phyloP scores from a whole-genome alignment of 2,329 filamentous ascomycete species.

The Ceratocystis papillata region DNA sequence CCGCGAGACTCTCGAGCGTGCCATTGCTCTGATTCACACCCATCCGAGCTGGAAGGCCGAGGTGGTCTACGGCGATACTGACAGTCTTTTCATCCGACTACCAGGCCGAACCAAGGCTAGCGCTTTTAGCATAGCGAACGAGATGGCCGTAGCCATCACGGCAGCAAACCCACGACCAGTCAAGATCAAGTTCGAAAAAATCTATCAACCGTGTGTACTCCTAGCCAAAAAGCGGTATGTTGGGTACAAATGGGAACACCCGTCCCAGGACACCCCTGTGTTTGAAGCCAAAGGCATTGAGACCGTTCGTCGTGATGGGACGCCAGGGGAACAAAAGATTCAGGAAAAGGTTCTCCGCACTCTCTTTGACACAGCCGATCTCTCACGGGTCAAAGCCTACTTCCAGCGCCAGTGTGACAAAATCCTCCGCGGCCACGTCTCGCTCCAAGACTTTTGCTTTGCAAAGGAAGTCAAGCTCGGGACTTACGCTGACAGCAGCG shows the following conservation, averaged over 20 bases:
- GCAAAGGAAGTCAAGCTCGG: slow-evolving; percentile 84
- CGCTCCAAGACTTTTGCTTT: slow-evolving; percentile 92
- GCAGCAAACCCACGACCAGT: slow-evolving; percentile 81
- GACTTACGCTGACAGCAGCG: slow-evolving; percentile 48
- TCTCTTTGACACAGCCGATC: slow-evolving; percentile 78
- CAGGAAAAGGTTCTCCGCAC: slow-evolving; percentile 84
- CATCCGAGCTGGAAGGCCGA: slow-evolving; percentile 82
- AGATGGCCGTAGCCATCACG: slow-evolving; percentile 81
- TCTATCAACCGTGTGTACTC: slow-evolving; percentile 89
- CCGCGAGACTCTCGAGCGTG: slow-evolving; percentile 84
- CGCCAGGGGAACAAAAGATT: slow-evolving; percentile 90
- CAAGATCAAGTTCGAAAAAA: slow-evolving; percentile 97
- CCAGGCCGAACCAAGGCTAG: slow-evolving; percentile 77
- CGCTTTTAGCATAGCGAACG: slow-evolving; percentile 84
- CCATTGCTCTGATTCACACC: slow-evolving; percentile 85
- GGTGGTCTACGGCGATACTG: slow-evolving; percentile 95
- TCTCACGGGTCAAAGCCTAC: slow-evolving; percentile 79
- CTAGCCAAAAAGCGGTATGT: slow-evolving; percentile 97
- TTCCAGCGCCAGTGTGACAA: slow-evolving; percentile 85
- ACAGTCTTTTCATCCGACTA: slow-evolving; percentile 84
- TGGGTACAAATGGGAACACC: slow-evolving; percentile 87
- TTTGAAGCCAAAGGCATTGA: slow-evolving; percentile 99
- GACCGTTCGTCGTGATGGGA: slow-evolving; percentile 89
- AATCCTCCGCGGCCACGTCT: slow-evolving; percentile 80
- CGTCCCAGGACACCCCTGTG: slow-evolving; percentile 63